Percentiles rank a stretch among this genome's conserved stretches.
Conservation (phyloP, 352 stramenopile genomes). For the Phytophthora hybrid region DNA sequence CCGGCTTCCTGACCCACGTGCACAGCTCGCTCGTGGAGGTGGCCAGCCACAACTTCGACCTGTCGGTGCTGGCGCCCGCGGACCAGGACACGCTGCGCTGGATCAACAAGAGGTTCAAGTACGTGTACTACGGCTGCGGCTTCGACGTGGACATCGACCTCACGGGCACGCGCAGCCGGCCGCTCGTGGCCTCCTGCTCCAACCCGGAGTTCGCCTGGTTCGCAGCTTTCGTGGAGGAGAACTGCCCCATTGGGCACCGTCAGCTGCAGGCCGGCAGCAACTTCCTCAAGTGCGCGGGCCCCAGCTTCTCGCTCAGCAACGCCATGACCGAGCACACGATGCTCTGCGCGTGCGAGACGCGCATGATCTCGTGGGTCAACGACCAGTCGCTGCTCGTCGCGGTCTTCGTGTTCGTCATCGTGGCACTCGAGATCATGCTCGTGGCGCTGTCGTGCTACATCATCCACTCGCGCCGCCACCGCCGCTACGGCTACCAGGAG, state of each 20-base stretch:
- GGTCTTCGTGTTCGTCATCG: conserved; percentile 83
- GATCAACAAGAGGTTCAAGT: conserved; percentile 84
- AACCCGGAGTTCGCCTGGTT: conserved; percentile 79
- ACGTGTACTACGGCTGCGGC: conserved; percentile 77
- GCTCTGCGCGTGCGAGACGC: conserved; percentile 84
- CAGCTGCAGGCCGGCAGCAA: conserved; percentile 65
- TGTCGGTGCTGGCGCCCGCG: conserved; percentile 56
- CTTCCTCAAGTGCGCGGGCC: conserved; percentile 76
- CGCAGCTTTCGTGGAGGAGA: conserved; percentile 71
- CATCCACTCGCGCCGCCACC: conserved; percentile 74
- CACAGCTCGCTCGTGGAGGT: conserved; percentile 75
- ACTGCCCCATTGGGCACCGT: conserved; percentile 67
- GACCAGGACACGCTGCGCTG: conserved; percentile 76
- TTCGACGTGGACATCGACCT: conserved; percentile 73
- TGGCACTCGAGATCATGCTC: conserved; percentile 82
- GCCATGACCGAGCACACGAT: conserved; percentile 81
- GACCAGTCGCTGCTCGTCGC: conserved; percentile 81
- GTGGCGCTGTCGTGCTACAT: conserved; percentile 86
- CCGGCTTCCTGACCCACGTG: conserved; percentile 84
- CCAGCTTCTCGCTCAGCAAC: conserved; percentile 68
- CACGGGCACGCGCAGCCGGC: conserved; percentile 40
- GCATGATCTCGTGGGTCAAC: conserved; percentile 84
- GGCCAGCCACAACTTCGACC: conserved; percentile 75
- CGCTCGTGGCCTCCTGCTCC: conserved; percentile 60
- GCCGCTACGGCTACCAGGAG: conserved; percentile 82